phyloP scores from a whole-genome alignment of 805 yeast genomes.

The Nakazawaea molendinolei region DNA sequence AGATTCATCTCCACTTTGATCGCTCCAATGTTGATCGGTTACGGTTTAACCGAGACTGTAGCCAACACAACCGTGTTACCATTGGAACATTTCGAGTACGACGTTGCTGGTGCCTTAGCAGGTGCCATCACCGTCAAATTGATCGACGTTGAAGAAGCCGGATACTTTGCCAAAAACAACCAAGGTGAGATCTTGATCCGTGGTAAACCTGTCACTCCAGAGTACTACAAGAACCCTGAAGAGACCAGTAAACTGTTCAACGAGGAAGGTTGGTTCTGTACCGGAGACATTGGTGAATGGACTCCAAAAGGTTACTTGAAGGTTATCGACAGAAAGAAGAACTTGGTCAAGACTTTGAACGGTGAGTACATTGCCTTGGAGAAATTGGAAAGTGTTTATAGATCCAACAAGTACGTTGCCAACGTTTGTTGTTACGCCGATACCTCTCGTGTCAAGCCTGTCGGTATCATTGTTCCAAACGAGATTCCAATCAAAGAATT shows the following conservation, averaged over 20 bases:
- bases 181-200: constrained; percentile 88
- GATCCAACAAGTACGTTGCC: constrained; percentile 69
- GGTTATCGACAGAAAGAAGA: constrained; percentile 91
- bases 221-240: constrained; percentile 75
- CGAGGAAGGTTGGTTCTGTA: constrained; percentile 85
- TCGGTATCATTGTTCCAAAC: constrained; percentile 84
- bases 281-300: constrained; percentile 98
- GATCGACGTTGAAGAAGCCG: constrained; percentile 86
- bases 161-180: constrained; percentile 80
- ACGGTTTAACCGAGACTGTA: constrained; percentile 93
- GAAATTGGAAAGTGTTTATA: constrained; percentile 84
- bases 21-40: constrained; percentile 87
- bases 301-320: constrained; percentile 69
- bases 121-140: constrained; percentile 84
- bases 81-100: constrained; percentile 60
- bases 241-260: constrained; percentile 73
- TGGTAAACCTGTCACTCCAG: constrained; percentile 68
- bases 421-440: constrained; percentile 95
- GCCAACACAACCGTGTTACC: constrained; percentile 77
- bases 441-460: constrained; percentile 77
- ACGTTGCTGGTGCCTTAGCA: constrained; percentile 75
- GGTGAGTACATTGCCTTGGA: constrained; percentile 98
- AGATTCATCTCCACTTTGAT: constrained; percentile 67
- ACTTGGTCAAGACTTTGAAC: constrained; percentile 88
- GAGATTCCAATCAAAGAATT: constrained; percentile 57